Conservation (phyloP, 1,284 basidiomycete species). For the Boletus smithii region DNA sequence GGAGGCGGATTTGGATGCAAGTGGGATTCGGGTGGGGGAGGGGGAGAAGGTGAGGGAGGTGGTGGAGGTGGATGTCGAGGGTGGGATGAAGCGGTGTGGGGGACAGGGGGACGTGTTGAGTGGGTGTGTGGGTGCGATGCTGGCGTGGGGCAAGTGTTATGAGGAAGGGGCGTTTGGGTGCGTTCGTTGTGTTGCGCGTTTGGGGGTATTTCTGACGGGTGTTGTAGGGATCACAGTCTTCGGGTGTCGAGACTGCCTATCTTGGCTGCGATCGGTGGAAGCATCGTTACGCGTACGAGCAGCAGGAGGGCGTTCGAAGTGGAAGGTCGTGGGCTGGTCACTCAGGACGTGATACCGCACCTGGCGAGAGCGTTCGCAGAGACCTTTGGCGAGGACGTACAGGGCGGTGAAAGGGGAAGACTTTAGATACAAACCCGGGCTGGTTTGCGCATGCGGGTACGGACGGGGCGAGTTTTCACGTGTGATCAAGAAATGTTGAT, state of each 20-base stretch:
- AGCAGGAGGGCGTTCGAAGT: slow-evolving; percentile 74
- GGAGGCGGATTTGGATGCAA: slow-evolving; percentile 41
- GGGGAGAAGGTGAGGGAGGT: slow-evolving; percentile 49
- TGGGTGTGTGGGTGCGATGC: slow-evolving; percentile 82
- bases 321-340: slow-evolving; percentile 81
- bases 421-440: too few species aligned
- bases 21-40: slow-evolving; percentile 38
- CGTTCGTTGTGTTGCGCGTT: slow-evolving; percentile 16
- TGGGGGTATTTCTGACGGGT: slow-evolving; percentile 3
- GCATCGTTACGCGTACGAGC: slow-evolving; percentile 82
- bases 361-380: slow-evolving; percentile 73
- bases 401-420: too few species aligned
- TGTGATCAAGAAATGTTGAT: slow-evolving; percentile 18
- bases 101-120: slow-evolving; percentile 95
- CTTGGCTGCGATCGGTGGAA: slow-evolving; percentile 85
- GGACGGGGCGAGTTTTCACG: slow-evolving; percentile 22
- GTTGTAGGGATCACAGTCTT: slow-evolving; percentile 46
- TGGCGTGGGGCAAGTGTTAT: slow-evolving; percentile 94
- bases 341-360: slow-evolving; percentile 83
- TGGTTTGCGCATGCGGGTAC: slow-evolving; percentile 11
- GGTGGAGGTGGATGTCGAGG: slow-evolving; percentile 65
- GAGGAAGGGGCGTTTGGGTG: slow-evolving; percentile 77
- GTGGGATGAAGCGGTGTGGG: slow-evolving; percentile 89
- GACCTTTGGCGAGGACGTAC: slow-evolving; percentile 58
- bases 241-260: slow-evolving; percentile 69